These are phyloP conservation scores for Colletotrichum falcatum DNA, from an alignment of 2,329 filamentous ascomycete species.

Conservation along the genomic window DNA sequence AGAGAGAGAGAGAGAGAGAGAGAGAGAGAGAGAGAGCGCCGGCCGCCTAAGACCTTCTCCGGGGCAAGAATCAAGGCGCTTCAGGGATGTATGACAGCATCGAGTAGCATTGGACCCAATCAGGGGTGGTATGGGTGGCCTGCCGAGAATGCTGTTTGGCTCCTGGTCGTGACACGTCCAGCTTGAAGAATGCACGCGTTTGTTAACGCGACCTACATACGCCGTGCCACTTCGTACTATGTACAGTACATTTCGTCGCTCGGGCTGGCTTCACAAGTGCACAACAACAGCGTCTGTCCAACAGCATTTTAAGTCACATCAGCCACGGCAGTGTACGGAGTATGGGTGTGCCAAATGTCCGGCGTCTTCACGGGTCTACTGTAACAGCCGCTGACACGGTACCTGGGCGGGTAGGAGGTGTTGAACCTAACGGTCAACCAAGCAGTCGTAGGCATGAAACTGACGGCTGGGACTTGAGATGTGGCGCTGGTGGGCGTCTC, in stretches of 20 bases:
- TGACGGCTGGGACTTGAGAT: background rate
- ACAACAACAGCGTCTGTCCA: background rate
- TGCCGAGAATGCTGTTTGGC: slow-evolving; percentile 13
- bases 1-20: too few species aligned
- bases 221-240: too few species aligned
- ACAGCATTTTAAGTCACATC: background rate
- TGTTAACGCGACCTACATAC: background rate
- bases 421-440: background rate
- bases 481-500: slow-evolving; percentile 21
- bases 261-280: background rate
- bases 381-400: background rate
- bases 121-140: background rate
- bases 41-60: slow-evolving; percentile 1
- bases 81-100: slow-evolving; percentile 18
- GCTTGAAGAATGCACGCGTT: slow-evolving; percentile 18
- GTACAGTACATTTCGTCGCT: slow-evolving; percentile 10
- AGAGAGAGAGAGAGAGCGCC: slow-evolving; percentile 2
- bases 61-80: slow-evolving; percentile 6
- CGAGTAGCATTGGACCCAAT: slow-evolving; percentile 10
- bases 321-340: background rate
- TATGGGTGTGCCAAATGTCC: background rate
- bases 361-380: background rate
- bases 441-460: background rate
- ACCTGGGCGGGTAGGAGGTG: background rate
- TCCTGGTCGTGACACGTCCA: background rate